Conservation (phyloP, 2,329 filamentous ascomycete species). For the Penicillium italicum region DNA sequence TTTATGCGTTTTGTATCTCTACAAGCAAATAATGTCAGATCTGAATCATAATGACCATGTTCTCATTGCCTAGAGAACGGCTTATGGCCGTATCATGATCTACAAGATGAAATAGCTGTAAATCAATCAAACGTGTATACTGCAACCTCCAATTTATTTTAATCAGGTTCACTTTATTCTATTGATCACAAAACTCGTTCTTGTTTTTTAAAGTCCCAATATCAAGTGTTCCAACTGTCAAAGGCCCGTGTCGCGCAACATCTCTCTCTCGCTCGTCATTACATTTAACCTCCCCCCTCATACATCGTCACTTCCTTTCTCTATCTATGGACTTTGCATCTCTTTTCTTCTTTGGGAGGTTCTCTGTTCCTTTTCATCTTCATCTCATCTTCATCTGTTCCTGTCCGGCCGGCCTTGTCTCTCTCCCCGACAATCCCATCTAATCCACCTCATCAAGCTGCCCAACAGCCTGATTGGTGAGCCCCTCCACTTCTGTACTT, state of each 20-base stretch:
- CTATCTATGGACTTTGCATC: not conserved
- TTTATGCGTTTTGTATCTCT: not conserved
- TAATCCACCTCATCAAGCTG: not conserved
- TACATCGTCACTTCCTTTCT: not conserved
- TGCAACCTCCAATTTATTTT: not conserved
- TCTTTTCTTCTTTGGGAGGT: not conserved
- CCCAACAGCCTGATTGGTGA: constrained; percentile 22
- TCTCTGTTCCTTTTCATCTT: not conserved
- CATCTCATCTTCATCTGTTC: not conserved
- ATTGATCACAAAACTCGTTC: not conserved
- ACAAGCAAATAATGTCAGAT: not conserved
- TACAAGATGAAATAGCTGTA: no score
- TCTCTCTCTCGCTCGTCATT: not conserved
- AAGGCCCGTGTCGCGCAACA: not conserved
- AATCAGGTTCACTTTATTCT: not conserved
- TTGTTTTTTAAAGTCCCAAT: not conserved
- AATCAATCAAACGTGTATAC: not conserved
- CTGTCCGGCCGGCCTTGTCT: not conserved
- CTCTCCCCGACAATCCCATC: not conserved
- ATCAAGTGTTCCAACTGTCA: not conserved
- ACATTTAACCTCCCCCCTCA: not conserved
- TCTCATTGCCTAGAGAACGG: no score
- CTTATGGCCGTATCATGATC: no score
- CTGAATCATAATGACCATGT: not conserved
- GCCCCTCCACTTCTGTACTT: not conserved